Base-by-base conservation (phyloP, 129 eudicot species). In the Solidago caesia region DNA sequence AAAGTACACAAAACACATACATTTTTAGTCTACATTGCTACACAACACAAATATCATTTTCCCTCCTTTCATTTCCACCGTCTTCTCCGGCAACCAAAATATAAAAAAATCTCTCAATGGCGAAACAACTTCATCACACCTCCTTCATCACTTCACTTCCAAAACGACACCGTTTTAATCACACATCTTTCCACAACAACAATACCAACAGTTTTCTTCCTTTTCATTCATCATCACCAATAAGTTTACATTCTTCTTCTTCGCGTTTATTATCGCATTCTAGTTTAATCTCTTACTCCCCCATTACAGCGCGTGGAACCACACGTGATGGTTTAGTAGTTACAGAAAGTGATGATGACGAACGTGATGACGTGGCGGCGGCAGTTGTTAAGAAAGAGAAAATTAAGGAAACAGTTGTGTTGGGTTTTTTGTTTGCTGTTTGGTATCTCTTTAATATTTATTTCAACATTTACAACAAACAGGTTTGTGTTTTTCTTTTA, bases 401-500 rank as follows among this genome's bases (percentile, higher is more conserved):
- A 71, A 26, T 72, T 58, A 48, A 62, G 10, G 90, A 85, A 0
- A 85, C 84, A 10, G 53, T 84, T 65, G 83, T 83, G 79, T 90
- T 94, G 33, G 96, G 96, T 64, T 45, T 76, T 56, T 80, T 90
- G 62, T 94, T 94, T 76, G 97, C 84, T 39, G 82, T 87, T 5
- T 94, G 98, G 97, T 88, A 86, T 80, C 80, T 94, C 6, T 87
- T 90, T 27, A 94, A 94, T 70, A 88, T 94, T 69, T 94, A 94
- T 84, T 94, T 94, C 87, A 94, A 90, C 77, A 94, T 94, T 71
- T 90, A 90, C 62, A 94, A 94, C 77, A 90, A 94, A 72, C 98
- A 94, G 96, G 98, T 86, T 44, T 46, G 71, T 7, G 29, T 8
- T 42, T 42, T 75, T 8, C 10, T 76, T 9, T 64, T 59, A 16